Evolutionary conservation across 257 asterid species (phyloP).

Genomic region (Przewalskia tangutica): DNA sequence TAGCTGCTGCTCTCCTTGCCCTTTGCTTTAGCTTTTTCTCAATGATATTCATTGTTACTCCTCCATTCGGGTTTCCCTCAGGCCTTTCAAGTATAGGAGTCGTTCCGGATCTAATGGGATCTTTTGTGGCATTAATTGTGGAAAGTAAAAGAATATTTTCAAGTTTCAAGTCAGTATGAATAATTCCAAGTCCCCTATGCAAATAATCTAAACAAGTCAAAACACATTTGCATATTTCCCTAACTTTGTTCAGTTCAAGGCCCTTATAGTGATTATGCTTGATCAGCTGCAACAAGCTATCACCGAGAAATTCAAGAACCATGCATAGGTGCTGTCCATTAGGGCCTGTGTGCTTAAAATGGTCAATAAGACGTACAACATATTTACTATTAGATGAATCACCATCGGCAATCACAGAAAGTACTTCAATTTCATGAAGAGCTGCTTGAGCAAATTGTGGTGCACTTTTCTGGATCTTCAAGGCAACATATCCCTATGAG

Average conservation of each 20-base stretch:
- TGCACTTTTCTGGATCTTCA: slow-evolving; percentile 97
- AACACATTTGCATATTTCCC: slow-evolving; percentile 84
- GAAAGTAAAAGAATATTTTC: slow-evolving; percentile 81
- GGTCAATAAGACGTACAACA: slow-evolving; percentile 69
- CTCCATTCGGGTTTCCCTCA: slow-evolving; percentile 68
- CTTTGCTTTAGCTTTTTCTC: slow-evolving; percentile 87
- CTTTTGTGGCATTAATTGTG: slow-evolving; percentile 81
- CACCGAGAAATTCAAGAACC: slow-evolving; percentile 97
- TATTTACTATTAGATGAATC: slow-evolving; percentile 55
- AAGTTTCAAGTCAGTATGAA: slow-evolving; percentile 93
- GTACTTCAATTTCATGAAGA: slow-evolving; percentile 78
- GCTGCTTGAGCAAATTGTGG: slow-evolving; percentile 97
- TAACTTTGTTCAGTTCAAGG: slow-evolving; percentile 64
- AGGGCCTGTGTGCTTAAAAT: slow-evolving; percentile 90
- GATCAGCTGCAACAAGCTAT: slow-evolving; percentile 68
- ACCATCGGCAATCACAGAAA: slow-evolving; percentile 70
- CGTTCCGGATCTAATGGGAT: slow-evolving; percentile 64
- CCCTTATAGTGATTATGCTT: slow-evolving; percentile 76
- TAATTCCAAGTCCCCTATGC: slow-evolving; percentile 62
- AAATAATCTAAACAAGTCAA: slow-evolving; percentile 85
- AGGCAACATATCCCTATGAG: slow-evolving; percentile 68
- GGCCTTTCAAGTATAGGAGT: slow-evolving; percentile 78
- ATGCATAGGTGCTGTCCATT: slow-evolving; percentile 97
- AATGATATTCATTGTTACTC: slow-evolving; percentile 35
- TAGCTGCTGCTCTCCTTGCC: slow-evolving; percentile 94